Percentiles rank a stretch among this genome's conserved stretches.
These are phyloP conservation scores for Penicillium taxi DNA, from an alignment of 495 filamentous ascomycete genomes.

Conservation along the genomic window DNA sequence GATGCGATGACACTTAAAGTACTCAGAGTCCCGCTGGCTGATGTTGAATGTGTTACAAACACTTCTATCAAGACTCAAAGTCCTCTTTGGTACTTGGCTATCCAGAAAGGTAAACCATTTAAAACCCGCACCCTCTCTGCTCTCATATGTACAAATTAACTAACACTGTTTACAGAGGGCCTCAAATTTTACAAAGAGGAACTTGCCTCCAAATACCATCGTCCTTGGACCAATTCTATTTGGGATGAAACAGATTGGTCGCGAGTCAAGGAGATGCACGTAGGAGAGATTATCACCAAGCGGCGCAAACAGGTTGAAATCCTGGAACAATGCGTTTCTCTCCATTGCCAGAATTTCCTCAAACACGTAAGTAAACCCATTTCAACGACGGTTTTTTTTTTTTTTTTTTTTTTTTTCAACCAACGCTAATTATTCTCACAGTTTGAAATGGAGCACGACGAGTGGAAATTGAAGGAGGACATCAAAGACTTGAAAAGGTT, in stretches of 20 bases:
- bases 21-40: slow-evolving; percentile 55
- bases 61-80: slow-evolving; percentile 56
- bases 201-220: slow-evolving; percentile 52
- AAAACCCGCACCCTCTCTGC: too few relatives aligned
- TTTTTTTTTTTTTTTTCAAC: too few relatives aligned
- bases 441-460: slow-evolving; percentile 89
- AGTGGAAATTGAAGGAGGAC: slow-evolving; percentile 88
- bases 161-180: slow-evolving; percentile 24
- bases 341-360: slow-evolving; percentile 65
- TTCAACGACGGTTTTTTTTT: slow-evolving; percentile 1
- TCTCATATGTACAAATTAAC: not conserved
- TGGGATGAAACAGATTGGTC: slow-evolving; percentile 87
- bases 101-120: slow-evolving; percentile 35
- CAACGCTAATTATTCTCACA: slow-evolving; percentile 19
- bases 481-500: slow-evolving; percentile 74
- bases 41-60: slow-evolving; percentile 75
- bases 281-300: slow-evolving; percentile 65
- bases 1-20: slow-evolving; percentile 58
- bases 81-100: slow-evolving; percentile 37
- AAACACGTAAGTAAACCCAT: slow-evolving; percentile 61
- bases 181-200: slow-evolving; percentile 49
- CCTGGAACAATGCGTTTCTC: slow-evolving; percentile 49
- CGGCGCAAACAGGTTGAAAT: slow-evolving; percentile 52
- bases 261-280: slow-evolving; percentile 65
- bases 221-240: slow-evolving; percentile 58